Percentiles rank a stretch among this genome's conserved stretches.
These are phyloP conservation scores for Phytophthora quininea DNA, from an alignment of 352 stramenopile genomes.

Conservation along the genomic window DNA sequence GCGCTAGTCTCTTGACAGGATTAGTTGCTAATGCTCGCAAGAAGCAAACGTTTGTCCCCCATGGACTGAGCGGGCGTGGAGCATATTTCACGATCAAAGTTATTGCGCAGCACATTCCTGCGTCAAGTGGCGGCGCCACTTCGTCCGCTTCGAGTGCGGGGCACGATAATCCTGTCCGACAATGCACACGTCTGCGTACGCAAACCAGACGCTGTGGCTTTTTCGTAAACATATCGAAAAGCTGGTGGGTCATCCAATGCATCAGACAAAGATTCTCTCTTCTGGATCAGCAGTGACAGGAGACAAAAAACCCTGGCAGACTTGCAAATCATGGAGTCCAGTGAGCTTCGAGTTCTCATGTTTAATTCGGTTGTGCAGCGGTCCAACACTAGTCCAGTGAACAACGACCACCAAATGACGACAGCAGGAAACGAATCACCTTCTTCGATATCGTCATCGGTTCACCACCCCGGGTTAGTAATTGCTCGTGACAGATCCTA, in stretches of 20 bases:
- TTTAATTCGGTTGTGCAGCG: slow-evolving; percentile 85
- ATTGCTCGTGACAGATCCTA: slow-evolving; percentile 74
- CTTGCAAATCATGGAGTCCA: slow-evolving; percentile 77
- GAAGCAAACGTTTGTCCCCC: slow-evolving; percentile 59
- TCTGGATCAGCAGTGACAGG: slow-evolving; percentile 69
- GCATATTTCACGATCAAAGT: slow-evolving; percentile 83
- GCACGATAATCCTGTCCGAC: slow-evolving; percentile 67
- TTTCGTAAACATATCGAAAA: slow-evolving; percentile 82
- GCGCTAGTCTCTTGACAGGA: slow-evolving; percentile 71
- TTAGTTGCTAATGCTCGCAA: slow-evolving; percentile 61
- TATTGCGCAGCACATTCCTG: slow-evolving; percentile 79
- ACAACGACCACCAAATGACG: slow-evolving; percentile 49
- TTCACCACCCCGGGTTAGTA: slow-evolving; percentile 63
- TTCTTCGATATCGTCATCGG: slow-evolving; percentile 21
- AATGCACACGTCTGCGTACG: slow-evolving; percentile 66
- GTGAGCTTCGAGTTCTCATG: slow-evolving; percentile 78
- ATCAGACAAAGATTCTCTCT: slow-evolving; percentile 85
- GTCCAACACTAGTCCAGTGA: slow-evolving; percentile 33
- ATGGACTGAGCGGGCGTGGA: slow-evolving; percentile 74
- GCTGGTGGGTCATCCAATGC: slow-evolving; percentile 68
- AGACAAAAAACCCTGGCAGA: slow-evolving; percentile 85
- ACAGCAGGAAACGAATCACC: slow-evolving; percentile 21
- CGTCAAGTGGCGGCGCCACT: slow-evolving; percentile 34
- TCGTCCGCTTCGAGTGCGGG: slow-evolving; percentile 24
- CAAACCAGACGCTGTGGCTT: slow-evolving; percentile 77